These are phyloP conservation scores for Pelargonium australe DNA, from an alignment of 441 rosid genomes.

Conservation along the genomic window DNA sequence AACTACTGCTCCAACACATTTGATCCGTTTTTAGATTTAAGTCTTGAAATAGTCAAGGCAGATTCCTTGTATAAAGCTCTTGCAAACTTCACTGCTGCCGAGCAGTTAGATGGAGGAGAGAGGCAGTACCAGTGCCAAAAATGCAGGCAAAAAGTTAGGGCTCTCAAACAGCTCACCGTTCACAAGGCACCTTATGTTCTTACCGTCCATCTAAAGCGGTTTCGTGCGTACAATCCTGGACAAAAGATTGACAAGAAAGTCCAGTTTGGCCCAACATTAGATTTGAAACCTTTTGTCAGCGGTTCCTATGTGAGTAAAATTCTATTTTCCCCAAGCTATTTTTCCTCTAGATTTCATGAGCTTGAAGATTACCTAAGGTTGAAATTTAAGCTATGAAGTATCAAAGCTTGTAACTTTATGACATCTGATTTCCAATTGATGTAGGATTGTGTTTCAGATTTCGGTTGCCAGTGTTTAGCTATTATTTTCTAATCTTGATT, in stretches of 20 bases:
- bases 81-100: conserved; percentile 64
- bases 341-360: neutral
- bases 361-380: no score
- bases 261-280: conserved; percentile 52
- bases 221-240: conserved; percentile 63
- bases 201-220: conserved; percentile 80
- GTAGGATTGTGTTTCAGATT: no score
- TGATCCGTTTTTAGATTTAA: conserved; percentile 85
- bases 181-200: conserved; percentile 85
- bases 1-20: conserved; percentile 69
- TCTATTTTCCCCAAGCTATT: conserved; percentile 11
- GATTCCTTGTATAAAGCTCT: conserved; percentile 73
- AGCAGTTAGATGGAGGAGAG: conserved; percentile 81
- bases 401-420: neutral
- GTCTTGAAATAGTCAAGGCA: conserved; percentile 80
- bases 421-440: neutral
- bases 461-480: no score
- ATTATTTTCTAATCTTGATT: no score
- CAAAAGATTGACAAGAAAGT: conserved; percentile 73
- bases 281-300: conserved; percentile 77
- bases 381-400: neutral
- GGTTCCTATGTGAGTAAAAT: conserved; percentile 65
- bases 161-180: conserved; percentile 76
- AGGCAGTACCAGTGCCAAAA: conserved; percentile 77
- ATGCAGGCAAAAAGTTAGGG: conserved; percentile 85